Base-by-base conservation (phyloP, 1,284 basidiomycete species). In the Moniliella sp. region DNA sequence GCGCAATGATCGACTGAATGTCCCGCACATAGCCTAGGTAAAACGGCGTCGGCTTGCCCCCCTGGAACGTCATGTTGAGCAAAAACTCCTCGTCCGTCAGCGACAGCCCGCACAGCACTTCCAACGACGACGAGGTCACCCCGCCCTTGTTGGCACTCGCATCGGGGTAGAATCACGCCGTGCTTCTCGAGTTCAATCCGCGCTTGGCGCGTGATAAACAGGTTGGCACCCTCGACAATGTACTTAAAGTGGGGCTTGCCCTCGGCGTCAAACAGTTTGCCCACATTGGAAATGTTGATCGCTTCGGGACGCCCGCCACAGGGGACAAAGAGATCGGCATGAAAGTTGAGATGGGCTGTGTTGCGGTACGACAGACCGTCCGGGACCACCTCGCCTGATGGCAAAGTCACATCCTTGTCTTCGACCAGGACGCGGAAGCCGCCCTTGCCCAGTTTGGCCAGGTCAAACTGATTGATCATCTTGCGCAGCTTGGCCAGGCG, bases 331-430 rank as follows among this genome's bases (percentile, higher is more conserved):
- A 99, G 62, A 61, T 99, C 91, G 13, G 83, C 78, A 69, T 93
- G 93, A 74, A 82, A 94, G 43, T 83, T 71, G 46, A 97, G 66
- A 63, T 99, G 91, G 27, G 91, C 91, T 18, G 68, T 71, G 64
- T 99, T 97, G 37, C 88, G 73, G 74, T 94, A 94, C 50, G 88
- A 81, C 5, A 83, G 83, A 3, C 88, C 91, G 57, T 97, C 86
- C 11, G 78, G 64, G 11, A 97, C 69, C 35, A 93, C 63, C 64
- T 97, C 91, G 18, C 91, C 91, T 18, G 78, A 36, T 32, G 91
- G 91, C 36, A 99, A 62, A 54, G 72, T 78, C 45, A 86, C 62
- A 51, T 97, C 91, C 48, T 83, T 78, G 45, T 94, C 81, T 59
- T 97, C 91, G 28, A 94, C 75, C 47, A 76, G 74, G 34, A 99